Evolutionary conservation across 768 basidiomycete genomes (phyloP).

Genomic region (Lepiota brunneoincarnata): DNA sequence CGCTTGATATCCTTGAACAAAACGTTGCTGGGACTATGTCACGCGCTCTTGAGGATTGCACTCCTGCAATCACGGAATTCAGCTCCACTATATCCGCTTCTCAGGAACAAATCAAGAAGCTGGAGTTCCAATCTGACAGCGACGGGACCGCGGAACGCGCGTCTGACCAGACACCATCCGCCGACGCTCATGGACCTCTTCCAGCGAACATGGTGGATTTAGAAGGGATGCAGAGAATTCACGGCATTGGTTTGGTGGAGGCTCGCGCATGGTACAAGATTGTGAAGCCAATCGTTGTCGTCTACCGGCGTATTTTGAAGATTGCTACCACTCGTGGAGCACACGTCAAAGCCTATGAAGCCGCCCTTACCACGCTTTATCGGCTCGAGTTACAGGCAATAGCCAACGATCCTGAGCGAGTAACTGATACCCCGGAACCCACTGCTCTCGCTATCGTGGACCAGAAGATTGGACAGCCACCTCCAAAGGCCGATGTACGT

Average conservation of each 20-base stretch:
- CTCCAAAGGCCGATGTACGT: conserved; percentile 56
- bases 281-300: conserved; percentile 34
- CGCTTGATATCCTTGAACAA: conserved; percentile 62
- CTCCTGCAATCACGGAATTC: conserved; percentile 25
- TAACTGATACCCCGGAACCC: conserved; percentile 41
- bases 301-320: conserved; percentile 12
- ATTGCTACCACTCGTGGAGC: conserved; percentile 50
- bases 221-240: conserved; percentile 27
- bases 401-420: conserved; percentile 26
- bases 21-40: conserved; percentile 58
- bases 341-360: conserved; percentile 59
- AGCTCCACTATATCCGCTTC: conserved; percentile 16
- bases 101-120: conserved; percentile 17
- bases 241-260: conserved; percentile 35
- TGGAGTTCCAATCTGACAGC: not conserved
- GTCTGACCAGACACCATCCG: not conserved
- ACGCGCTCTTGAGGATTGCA: conserved; percentile 31
- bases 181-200: conserved; percentile 5
- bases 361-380: conserved; percentile 51
- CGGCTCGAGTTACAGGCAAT: conserved; percentile 40
- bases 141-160: not conserved
- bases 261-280: conserved; percentile 32
- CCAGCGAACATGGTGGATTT: conserved; percentile 16
- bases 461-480: conserved; percentile 51
- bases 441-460: conserved; percentile 51